These are phyloP conservation scores for Apiotrichum laibachii DNA, from an alignment of 1,284 basidiomycete genomes.

Conservation along the genomic window DNA sequence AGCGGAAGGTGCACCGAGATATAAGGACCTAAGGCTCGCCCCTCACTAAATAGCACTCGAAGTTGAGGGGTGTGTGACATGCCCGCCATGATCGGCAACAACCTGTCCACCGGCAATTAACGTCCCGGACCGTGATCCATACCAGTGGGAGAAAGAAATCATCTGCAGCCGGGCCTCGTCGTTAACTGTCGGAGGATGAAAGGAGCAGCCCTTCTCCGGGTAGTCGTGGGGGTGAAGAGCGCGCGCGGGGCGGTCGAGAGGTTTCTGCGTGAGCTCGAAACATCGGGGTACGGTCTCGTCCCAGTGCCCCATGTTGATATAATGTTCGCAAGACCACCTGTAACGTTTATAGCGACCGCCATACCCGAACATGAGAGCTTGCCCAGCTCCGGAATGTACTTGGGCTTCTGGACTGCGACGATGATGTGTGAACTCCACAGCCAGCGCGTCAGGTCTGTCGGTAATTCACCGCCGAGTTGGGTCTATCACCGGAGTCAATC, in stretches of 20 bases:
- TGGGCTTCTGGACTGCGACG: too few species aligned
- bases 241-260: background rate
- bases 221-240: background rate
- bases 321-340: constrained; percentile 21
- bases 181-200: background rate
- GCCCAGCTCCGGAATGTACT: too few species aligned
- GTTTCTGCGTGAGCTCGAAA: background rate
- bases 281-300: constrained; percentile 14
- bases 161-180: background rate
- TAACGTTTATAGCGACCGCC: constrained; percentile 25
- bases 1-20: too few species aligned
- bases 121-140: background rate
- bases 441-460: too few species aligned
- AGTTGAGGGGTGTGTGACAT: too few species aligned
- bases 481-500: too few species aligned
- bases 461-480: too few species aligned
- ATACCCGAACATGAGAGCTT: background rate
- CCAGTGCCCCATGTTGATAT: constrained; percentile 23
- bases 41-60: too few species aligned
- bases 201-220: background rate
- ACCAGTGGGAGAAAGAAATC: background rate
- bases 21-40: too few species aligned
- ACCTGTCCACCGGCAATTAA: background rate
- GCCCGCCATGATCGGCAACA: too few species aligned
- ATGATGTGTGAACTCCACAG: too few species aligned